Base-by-base conservation (phyloP, 805 yeast genomes). In the Hanseniaspora singularis region DNA sequence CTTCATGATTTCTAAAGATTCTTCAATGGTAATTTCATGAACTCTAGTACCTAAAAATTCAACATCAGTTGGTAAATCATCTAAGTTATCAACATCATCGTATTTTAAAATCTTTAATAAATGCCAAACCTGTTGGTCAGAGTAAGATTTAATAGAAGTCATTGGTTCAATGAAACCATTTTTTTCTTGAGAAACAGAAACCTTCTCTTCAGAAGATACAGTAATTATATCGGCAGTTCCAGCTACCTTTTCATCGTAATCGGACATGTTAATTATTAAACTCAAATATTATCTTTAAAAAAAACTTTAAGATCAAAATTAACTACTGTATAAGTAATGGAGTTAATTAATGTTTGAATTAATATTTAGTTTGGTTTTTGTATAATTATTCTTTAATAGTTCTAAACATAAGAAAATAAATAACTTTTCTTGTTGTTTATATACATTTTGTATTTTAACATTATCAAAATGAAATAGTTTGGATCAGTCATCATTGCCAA, bases 41-140 rank as follows among this genome's bases (percentile, higher is more conserved):
- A 70, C 63, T 51, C 65, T 67, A 31, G 65, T 68, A 49, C 68
- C 59, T 63, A 72, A 66, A 52, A 61, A 70, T 16, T 65, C 55
- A 22, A 61, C 51, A 34, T 53, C 55, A 6, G 48, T 48, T 3
- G 53, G 51, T 7, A 55, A 27, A 18, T 54, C 55, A 12, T 49
- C 16, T 14, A 56, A 38, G 24, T 54, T 53, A 11, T 49, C 50
- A 33, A 51, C 52, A 37, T 50, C 52, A 12, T 49, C 50, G 22
- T 38, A 45, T 26, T 38, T 38, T 24, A 45, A 38, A 4, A 45
- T 26, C 24, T 38, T 45, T 24, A 45, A 15, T 11, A 45, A 38
- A 28, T 45, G 49, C 49, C 49, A 45, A 27, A 45, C 43, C 38
- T 45, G 49, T 45, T 32, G 33, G 22, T 45, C 49, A 26, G 39